phyloP scores from a whole-genome alignment of 148 eudicot genomes.

The Bassia scoparia region DNA sequence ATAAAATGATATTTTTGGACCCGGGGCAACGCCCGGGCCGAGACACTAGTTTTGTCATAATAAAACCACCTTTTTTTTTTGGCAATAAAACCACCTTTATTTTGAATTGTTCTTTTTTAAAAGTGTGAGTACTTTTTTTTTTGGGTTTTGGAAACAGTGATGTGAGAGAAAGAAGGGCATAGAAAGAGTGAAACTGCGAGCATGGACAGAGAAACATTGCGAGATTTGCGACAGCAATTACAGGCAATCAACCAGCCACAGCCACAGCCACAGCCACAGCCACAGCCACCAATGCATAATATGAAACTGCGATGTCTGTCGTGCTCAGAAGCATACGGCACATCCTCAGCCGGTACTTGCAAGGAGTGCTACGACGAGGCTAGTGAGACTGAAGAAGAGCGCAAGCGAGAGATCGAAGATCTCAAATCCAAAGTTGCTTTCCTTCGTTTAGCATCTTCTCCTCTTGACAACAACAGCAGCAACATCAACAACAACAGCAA shows the following conservation, averaged over 20 bases:
- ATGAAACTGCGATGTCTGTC: constrained; percentile 40
- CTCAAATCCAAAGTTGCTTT: constrained; percentile 69
- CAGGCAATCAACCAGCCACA: background rate
- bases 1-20: no score
- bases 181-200: no score
- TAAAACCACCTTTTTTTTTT: no score
- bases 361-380: constrained; percentile 91
- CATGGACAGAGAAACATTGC: no score
- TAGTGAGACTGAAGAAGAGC: constrained; percentile 78
- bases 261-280: background rate
- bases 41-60: no score
- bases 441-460: constrained; percentile 35
- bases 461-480: constrained; percentile 13
- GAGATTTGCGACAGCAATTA: no score
- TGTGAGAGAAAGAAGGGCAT: no score
- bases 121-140: no score
- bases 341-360: constrained; percentile 67
- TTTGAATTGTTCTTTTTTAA: no score
- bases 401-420: constrained; percentile 69
- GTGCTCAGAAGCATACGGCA: constrained; percentile 57
- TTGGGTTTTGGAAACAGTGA: no score
- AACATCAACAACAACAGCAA: background rate
- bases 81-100: no score
- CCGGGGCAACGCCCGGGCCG: no score
- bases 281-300: background rate